A percentile compares a stretch with the other conserved stretches of the same genome.
Conservation (phyloP, 2,329 filamentous ascomycete species). For the Phialophora macrospora region DNA sequence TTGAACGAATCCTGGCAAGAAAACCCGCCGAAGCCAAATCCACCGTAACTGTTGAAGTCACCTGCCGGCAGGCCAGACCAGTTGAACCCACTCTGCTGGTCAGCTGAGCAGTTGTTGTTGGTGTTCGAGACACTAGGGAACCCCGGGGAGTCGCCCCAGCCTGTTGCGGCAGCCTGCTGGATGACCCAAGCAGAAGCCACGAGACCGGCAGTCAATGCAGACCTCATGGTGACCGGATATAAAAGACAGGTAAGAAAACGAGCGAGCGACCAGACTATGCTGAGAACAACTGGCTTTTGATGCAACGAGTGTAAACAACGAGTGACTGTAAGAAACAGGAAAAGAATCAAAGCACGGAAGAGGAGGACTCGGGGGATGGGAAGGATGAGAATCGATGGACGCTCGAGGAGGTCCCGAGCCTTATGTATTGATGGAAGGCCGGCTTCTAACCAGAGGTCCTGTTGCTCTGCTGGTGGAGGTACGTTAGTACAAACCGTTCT, state of each 20-base stretch:
- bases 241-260: constrained; percentile 15
- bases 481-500: neutral
- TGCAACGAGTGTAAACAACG: constrained; percentile 36
- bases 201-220: constrained; percentile 42
- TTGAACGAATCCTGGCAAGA: constrained; percentile 66
- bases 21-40: constrained; percentile 76
- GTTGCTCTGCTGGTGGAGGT: neutral
- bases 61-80: constrained; percentile 69
- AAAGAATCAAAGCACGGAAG: constrained; percentile 46
- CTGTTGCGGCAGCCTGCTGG: constrained; percentile 52
- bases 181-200: constrained; percentile 54
- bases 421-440: constrained; percentile 20
- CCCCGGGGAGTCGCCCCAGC: constrained; percentile 57
- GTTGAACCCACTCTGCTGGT: constrained; percentile 72
- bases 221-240: constrained; percentile 34
- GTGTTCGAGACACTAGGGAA: constrained; percentile 74
- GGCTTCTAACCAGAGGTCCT: neutral
- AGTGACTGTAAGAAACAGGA: constrained; percentile 45
- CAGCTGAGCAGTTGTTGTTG: constrained; percentile 75
- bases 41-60: constrained; percentile 68
- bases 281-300: constrained; percentile 23
- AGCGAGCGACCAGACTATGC: constrained; percentile 24
- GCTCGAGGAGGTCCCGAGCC: neutral
- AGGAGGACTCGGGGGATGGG: constrained; percentile 4
- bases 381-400: neutral